Evolutionary conservation across 2,329 filamentous ascomycete species (phyloP).

Genomic region (Hypoxylon sp.): DNA sequence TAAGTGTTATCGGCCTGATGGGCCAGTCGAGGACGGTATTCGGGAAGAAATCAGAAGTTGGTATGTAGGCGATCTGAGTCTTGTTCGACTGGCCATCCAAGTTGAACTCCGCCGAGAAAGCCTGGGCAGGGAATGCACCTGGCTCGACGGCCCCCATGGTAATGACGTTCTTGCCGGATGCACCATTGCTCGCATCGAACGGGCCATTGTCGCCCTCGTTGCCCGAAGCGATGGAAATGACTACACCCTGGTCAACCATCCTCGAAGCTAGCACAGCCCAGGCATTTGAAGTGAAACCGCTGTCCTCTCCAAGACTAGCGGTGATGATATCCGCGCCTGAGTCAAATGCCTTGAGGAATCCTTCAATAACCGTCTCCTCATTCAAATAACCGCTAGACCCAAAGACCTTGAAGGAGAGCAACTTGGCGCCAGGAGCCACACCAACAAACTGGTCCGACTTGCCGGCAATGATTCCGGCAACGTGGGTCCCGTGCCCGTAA

Average conservation of each 20-base stretch:
- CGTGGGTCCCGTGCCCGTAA: constrained; percentile 46
- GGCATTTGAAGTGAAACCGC: constrained; percentile 55
- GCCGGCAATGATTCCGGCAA: constrained; percentile 47
- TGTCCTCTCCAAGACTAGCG: constrained; percentile 45
- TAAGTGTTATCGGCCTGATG: no score
- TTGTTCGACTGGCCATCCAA: constrained; percentile 44
- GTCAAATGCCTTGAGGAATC: constrained; percentile 47
- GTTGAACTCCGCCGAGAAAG: constrained; percentile 45
- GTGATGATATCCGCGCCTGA: constrained; percentile 49
- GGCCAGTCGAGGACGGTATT: no score
- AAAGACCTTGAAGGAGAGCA: constrained; percentile 48
- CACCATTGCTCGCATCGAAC: constrained; percentile 48
- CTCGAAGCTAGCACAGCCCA: constrained; percentile 61
- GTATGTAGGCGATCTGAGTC: constrained; percentile 48
- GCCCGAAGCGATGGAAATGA: constrained; percentile 46
- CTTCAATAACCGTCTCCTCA: constrained; percentile 47
- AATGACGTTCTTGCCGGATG: constrained; percentile 48
- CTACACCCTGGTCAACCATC: constrained; percentile 55
- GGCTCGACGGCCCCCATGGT: constrained; percentile 49
- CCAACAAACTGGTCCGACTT: constrained; percentile 48
- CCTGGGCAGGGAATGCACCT: constrained; percentile 41
- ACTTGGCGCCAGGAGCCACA: constrained; percentile 47
- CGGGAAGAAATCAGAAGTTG: no score
- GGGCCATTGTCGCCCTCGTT: constrained; percentile 47
- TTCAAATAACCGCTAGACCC: constrained; percentile 42